Evolutionary conservation across 2,329 filamentous ascomycete species (phyloP), one percentile per base, ranked within the genome.

Genomic region (Verticillium alfalfae): DNA sequence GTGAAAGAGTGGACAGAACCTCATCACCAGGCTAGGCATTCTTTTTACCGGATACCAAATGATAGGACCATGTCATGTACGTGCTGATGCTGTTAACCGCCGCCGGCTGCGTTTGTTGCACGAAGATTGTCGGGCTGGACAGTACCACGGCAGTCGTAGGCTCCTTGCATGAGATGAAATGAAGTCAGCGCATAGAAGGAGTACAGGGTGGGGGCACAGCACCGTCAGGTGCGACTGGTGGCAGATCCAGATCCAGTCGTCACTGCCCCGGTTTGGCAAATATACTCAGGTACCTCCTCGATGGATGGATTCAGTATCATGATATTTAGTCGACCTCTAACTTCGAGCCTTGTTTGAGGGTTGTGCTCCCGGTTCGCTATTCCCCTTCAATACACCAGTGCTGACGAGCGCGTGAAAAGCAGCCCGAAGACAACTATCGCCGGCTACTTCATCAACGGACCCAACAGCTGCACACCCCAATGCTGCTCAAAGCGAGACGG

Each of bases 401-500:
- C 26, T 31, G 26, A 31, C 3, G 26, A 31, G 26, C 26, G 26
- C 5, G 26, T 31, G 26, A 31, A 31, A 5, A 31, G 26, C 26
- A 31, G 5, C 26, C 26, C 26, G 36, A 37, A 7, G 9, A 37
- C 36, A 7, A 37, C 9, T 7, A 37, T 2, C 39, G 8, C n/a
- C 15, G 3, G 16, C 39, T 45, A 5, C n/a, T 8, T 45, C 39
- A 45, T 2, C 39, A 45, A 2, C 6, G 1, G 1, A 45, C 39
- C 39, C 8, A 45, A n/a, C 39, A 45, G 8, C 15, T 16, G 18
- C 5, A 8, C 16, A 45, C 3, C 4, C 9, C 37, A 16, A 66
- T 64, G 65, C 60, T 61, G 31, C 60, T 52, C 16, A 52, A 36
- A 18, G 39, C 39, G 13, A 41, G 52, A 56, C 57, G 60, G 58